A percentile compares a stretch with the other conserved stretches of the same genome.
Conservation (phyloP, 2,329 filamentous ascomycete genomes). For the Hirsutella thompsonii region DNA sequence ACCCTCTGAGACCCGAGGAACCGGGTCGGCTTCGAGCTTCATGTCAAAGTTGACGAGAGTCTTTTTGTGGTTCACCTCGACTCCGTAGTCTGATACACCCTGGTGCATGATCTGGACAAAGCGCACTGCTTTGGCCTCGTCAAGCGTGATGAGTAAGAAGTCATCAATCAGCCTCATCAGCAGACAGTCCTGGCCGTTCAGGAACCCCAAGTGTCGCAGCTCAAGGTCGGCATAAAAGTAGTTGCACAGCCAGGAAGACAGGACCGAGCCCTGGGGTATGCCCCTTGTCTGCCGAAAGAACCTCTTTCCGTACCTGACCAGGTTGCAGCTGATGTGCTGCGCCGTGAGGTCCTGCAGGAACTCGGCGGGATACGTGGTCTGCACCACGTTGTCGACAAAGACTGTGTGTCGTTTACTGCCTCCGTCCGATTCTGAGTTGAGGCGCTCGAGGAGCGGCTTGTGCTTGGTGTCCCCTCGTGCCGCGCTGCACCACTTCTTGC, state of each 20-base stretch:
- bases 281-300: slow-evolving; percentile 79
- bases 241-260: slow-evolving; percentile 82
- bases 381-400: slow-evolving; percentile 58
- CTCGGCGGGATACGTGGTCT: slow-evolving; percentile 40
- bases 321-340: slow-evolving; percentile 72
- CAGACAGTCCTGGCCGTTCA: slow-evolving; percentile 42
- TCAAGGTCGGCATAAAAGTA: slow-evolving; percentile 94
- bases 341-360: slow-evolving; percentile 57
- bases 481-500: slow-evolving; percentile 37
- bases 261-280: slow-evolving; percentile 84
- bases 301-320: slow-evolving; percentile 79
- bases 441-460: slow-evolving; percentile 28
- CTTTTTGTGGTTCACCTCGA: slow-evolving; percentile 64
- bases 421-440: slow-evolving; percentile 24
- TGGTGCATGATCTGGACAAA: slow-evolving; percentile 74
- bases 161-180: slow-evolving; percentile 82
- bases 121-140: slow-evolving; percentile 47
- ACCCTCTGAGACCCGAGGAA: slow-evolving; percentile 31
- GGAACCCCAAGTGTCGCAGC: slow-evolving; percentile 51
- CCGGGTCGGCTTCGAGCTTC: slow-evolving; percentile 34
- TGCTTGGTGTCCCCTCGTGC: slow-evolving; percentile 31
- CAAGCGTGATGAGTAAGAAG: slow-evolving; percentile 75
- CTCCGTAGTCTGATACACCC: slow-evolving; percentile 69
- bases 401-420: slow-evolving; percentile 51
- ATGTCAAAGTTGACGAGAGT: slow-evolving; percentile 75